Base-by-base conservation (phyloP, 2,329 filamentous ascomycete species). In the Aspergillus jensenii region DNA sequence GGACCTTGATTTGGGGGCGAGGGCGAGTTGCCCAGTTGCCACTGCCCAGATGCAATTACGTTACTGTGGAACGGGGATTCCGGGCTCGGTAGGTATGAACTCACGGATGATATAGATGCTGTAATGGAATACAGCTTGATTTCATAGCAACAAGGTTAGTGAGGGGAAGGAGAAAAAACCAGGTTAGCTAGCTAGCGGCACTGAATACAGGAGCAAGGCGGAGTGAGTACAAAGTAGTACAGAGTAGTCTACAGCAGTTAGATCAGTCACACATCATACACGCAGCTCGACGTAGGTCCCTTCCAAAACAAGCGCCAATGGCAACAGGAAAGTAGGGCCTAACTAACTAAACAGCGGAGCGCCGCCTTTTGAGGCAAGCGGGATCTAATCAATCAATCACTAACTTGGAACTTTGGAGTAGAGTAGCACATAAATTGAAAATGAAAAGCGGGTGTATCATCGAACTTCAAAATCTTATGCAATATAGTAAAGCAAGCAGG, bases 401-500 rank as follows among this genome's bases (percentile, higher is more conserved):
- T 37, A 35, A 37, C 27, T 21, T 15, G 35, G 15, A 37, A 15
- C 12, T n/a, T 37, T 14, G 14, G 17, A 31, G 46, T n/a, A 23
- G 15, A 25, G 31, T 37, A 48, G 31, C 46, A 37, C 35, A 48
- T 48, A n/a, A n/a, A 35, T 27, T 27, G 23, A 44, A 37, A 12
- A 23, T 19, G 49, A 21, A 44, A 43, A 21, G 15, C 9, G 35
- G 27, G 21, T 47, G 46, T 49, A 43, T 43, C 17, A 48, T 46
- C 14, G 12, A 50, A 55, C 9, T 44, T 52, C 49, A 44, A 33
- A 12, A n/a, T 55, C 35, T 47, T 40, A 55, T 33, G 39, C 46
- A 37, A 50, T 33, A 27, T 40, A 44, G 44, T 15, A 25, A 55
- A 37, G 35, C 46, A 49, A 23, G 52, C 44, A 48, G 35, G 35